phyloP scores from a whole-genome alignment of 2,329 filamentous ascomycete genomes.

The Beauveria scarabaeidicola region DNA sequence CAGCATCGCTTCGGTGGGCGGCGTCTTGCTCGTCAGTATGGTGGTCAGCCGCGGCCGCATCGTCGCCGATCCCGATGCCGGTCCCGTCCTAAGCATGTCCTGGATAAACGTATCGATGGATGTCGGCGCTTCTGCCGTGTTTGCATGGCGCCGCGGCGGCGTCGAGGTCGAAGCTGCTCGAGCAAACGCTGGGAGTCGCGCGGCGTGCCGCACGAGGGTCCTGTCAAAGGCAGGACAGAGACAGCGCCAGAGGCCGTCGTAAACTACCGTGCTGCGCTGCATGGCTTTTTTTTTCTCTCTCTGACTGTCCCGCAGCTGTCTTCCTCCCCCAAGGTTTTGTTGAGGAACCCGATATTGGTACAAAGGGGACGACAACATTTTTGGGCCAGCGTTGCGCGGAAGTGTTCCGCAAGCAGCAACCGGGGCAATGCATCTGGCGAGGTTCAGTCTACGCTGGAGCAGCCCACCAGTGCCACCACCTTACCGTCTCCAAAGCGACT shows the following conservation, averaged over 20 bases:
- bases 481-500: neutral
- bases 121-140: slow-evolving; percentile 14
- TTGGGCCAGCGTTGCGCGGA: neutral
- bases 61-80: neutral
- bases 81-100: slow-evolving; percentile 30
- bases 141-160: neutral
- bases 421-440: slow-evolving; percentile 23
- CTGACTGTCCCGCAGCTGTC: neutral
- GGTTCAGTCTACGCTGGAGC: slow-evolving; percentile 12
- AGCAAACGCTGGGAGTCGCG: slow-evolving; percentile 21
- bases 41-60: neutral
- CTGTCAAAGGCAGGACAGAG: slow-evolving; percentile 49
- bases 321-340: neutral
- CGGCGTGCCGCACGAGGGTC: slow-evolving; percentile 16
- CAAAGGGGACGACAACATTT: neutral
- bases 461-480: neutral
- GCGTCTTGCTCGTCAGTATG: neutral
- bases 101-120: slow-evolving; percentile 22
- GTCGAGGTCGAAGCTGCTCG: slow-evolving; percentile 7
- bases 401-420: slow-evolving; percentile 12
- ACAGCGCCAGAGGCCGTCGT: slow-evolving; percentile 57
- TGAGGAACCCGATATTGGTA: neutral
- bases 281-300: slow-evolving; percentile 16
- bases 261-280: slow-evolving; percentile 25
- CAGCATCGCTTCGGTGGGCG: slow-evolving; percentile 16